Evolutionary conservation across 345 rosid genomes (phyloP).

Genomic region (Mangifera indica): DNA sequence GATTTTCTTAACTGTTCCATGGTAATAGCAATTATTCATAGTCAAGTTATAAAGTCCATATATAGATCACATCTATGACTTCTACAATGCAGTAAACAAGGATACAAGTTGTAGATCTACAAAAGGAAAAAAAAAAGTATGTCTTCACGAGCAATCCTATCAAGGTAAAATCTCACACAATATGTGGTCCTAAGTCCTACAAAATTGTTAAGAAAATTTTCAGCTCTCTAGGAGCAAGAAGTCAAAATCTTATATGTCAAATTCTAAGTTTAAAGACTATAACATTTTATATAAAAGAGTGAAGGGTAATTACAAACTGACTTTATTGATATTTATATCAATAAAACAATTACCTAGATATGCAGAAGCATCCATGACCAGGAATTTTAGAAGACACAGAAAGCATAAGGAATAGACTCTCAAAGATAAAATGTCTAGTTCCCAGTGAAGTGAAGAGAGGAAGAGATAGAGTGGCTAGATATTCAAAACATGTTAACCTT

Average conservation of each 20-base stretch:
- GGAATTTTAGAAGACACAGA: background rate
- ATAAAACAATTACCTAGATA: background rate
- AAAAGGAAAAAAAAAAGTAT: no score
- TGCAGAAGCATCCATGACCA: background rate
- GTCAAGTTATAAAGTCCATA: background rate
- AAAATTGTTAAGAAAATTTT: background rate
- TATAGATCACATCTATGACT: background rate
- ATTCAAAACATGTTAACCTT: background rate
- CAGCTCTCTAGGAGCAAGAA: background rate
- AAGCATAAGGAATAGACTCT: background rate
- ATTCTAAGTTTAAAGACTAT: background rate
- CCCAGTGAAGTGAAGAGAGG: background rate
- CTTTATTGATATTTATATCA: background rate
- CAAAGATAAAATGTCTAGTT: background rate
- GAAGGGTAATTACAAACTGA: background rate
- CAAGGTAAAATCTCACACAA: background rate
- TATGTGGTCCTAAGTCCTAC: background rate
- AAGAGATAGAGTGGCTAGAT: background rate
- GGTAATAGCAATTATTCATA: background rate
- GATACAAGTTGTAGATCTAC: background rate
- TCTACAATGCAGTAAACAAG: background rate
- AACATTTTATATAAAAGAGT: background rate
- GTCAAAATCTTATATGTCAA: background rate
- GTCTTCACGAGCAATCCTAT: no score
- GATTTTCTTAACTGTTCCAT: background rate